Percentiles rank a stretch among this genome's conserved stretches.
phyloP scores from a whole-genome alignment of 768 basidiomycete species.

The Suillus subaureus region DNA sequence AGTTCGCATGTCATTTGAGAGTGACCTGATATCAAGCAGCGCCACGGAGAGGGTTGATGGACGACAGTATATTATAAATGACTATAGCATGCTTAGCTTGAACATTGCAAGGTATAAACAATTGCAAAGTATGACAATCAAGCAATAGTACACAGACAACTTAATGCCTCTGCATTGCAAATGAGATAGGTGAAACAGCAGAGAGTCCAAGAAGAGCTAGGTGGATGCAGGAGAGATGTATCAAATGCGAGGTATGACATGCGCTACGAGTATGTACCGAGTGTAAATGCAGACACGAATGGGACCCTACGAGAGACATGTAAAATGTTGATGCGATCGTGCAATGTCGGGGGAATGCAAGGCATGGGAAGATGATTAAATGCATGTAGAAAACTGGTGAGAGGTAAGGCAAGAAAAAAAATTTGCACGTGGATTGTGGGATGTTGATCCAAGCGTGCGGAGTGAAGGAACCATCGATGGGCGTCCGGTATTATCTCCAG shows the following conservation, averaged over 20 bases:
- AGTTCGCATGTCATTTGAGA: conserved; percentile 1
- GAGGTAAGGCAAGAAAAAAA: conserved; percentile 17
- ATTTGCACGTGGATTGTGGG: conserved; percentile 16
- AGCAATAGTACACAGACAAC: conserved; percentile 5
- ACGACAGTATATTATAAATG: conserved; percentile 7
- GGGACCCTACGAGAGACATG: conserved; percentile 19
- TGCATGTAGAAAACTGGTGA: conserved; percentile 22
- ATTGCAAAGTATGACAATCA: background rate
- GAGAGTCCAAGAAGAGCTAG: conserved; percentile 20
- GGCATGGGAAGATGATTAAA: conserved; percentile 21
- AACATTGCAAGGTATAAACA: background rate
- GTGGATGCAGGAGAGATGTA: conserved; percentile 13
- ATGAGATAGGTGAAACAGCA: conserved; percentile 12
- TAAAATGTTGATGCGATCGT: conserved; percentile 19
- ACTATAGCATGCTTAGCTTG: background rate
- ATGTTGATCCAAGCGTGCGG: background rate
- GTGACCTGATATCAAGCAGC: background rate
- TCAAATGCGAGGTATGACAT: conserved; percentile 28
- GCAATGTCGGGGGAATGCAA: conserved; percentile 18
- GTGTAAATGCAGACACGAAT: conserved; percentile 14
- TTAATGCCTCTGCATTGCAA: conserved; percentile 9
- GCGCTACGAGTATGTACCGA: conserved; percentile 16
- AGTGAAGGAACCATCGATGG: background rate
- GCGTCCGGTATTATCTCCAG: conserved; percentile 24
- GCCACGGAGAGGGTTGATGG: background rate